Conservation (phyloP, 805 yeast genomes). For the Huiozyma sinensis region DNA sequence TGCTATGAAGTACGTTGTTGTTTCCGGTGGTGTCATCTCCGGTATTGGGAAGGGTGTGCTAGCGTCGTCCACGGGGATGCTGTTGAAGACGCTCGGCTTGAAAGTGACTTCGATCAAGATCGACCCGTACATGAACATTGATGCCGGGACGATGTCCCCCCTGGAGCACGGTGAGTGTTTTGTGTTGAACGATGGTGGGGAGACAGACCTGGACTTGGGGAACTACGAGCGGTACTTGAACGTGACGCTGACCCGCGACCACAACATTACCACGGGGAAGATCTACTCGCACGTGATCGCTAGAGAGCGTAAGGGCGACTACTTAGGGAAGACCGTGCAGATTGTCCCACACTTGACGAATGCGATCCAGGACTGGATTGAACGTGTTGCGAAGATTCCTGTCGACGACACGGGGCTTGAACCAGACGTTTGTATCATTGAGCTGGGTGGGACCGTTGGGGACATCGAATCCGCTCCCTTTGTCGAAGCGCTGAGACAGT, state of each 20-base stretch:
- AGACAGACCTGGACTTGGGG: slow-evolving; percentile 95
- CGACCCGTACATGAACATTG: slow-evolving; percentile 98
- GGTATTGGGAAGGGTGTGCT: slow-evolving; percentile 99
- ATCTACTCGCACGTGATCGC: slow-evolving; percentile 90
- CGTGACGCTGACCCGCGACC: slow-evolving; percentile 85
- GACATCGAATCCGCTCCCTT: slow-evolving; percentile 98
- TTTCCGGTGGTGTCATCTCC: slow-evolving; percentile 97
- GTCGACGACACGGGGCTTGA: slow-evolving; percentile 80
- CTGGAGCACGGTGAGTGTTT: slow-evolving; percentile 98
- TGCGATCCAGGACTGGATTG: slow-evolving; percentile 98
- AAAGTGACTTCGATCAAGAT: slow-evolving; percentile 95
- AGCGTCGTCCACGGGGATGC: slow-evolving; percentile 93
- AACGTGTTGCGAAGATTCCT: slow-evolving; percentile 80
- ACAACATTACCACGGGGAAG: slow-evolving; percentile 97
- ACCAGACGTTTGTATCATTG: slow-evolving; percentile 95
- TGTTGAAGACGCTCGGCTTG: slow-evolving; percentile 85
- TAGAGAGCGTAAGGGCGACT: slow-evolving; percentile 92
- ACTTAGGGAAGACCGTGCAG: slow-evolving; percentile 97
- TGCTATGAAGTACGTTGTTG: slow-evolving; percentile 94
- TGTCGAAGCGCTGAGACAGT: slow-evolving; percentile 97
- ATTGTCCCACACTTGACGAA: slow-evolving; percentile 97
- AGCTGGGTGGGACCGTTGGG: slow-evolving; percentile 98
- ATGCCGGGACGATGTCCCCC: slow-evolving; percentile 99
- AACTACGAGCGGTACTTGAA: slow-evolving; percentile 95
- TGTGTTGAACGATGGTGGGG: slow-evolving; percentile 97